Percentiles rank a stretch among this genome's conserved stretches.
Conservation (phyloP, 345 rosid genomes). For the Anacardium occidentale region DNA sequence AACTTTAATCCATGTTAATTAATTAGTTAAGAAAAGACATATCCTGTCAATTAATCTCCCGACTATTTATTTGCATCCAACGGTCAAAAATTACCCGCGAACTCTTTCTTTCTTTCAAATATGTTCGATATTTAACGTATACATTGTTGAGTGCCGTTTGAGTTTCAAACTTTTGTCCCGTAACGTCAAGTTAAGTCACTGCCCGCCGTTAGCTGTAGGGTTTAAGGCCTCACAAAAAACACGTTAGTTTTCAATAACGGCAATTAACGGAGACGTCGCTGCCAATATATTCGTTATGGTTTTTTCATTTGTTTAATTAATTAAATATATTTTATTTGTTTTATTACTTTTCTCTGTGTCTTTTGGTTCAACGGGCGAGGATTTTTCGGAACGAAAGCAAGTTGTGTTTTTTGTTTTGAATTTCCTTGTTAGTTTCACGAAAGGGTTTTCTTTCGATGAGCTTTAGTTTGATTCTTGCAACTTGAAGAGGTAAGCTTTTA, state of each 20-base stretch:
- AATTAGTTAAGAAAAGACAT: too few species aligned
- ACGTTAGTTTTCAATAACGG: conserved; percentile 32
- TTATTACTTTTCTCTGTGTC: conserved; percentile 31
- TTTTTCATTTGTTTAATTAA: conserved; percentile 11
- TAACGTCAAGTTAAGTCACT: conserved; percentile 30
- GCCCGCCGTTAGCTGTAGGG: conserved; percentile 37
- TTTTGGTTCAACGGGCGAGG: conserved; percentile 81
- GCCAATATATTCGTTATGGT: conserved; percentile 60
- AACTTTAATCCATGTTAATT: conserved; percentile 17
- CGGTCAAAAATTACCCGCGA: conserved; percentile 36
- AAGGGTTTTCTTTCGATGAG: conserved; percentile 41
- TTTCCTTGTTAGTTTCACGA: conserved; percentile 16
- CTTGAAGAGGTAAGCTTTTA: conserved; percentile 45
- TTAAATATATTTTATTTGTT: background rate
- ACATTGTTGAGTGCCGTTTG: conserved; percentile 58
- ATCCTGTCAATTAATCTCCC: conserved; percentile 22
- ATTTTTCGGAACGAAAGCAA: conserved; percentile 52
- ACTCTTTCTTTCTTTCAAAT: background rate
- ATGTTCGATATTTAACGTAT: conserved; percentile 21
- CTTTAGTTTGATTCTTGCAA: conserved; percentile 57
- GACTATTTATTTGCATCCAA: conserved; percentile 24
- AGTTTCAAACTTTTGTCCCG: conserved; percentile 49
- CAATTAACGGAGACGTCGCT: conserved; percentile 63
- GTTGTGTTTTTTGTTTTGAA: conserved; percentile 9
- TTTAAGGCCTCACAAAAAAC: background rate